Percentiles rank a stretch among this genome's conserved stretches.
These are phyloP conservation scores for Apiotrichum sp. DNA, from an alignment of 1,284 basidiomycete genomes.

Conservation along the genomic window DNA sequence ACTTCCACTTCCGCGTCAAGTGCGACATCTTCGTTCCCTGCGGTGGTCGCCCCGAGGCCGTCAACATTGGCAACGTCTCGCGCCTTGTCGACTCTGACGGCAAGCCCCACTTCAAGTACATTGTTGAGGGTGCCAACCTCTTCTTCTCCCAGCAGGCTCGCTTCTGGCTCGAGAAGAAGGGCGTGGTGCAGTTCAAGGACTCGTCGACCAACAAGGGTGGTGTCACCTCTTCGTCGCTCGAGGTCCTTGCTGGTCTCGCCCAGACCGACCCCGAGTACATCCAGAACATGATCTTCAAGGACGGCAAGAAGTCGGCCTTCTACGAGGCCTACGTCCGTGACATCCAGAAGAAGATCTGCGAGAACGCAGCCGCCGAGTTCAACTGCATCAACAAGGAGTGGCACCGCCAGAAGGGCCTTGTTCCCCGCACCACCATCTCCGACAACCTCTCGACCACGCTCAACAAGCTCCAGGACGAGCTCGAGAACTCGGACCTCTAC, in stretches of 20 bases:
- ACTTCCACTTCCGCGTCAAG: conserved; percentile 92
- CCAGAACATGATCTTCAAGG: conserved; percentile 89
- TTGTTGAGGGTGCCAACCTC: conserved; percentile 93
- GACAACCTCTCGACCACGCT: conserved; percentile 85
- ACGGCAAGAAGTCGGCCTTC: conserved; percentile 74
- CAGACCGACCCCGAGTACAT: conserved; percentile 77
- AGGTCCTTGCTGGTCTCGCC: conserved; percentile 87
- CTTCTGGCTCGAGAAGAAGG: conserved; percentile 86
- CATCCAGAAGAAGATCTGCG: conserved; percentile 80
- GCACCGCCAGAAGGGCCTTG: conserved; percentile 65
- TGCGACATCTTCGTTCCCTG: conserved; percentile 97
- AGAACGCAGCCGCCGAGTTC: conserved; percentile 92
- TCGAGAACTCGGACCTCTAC: conserved; percentile 85
- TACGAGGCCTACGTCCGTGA: conserved; percentile 90
- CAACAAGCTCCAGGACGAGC: conserved; percentile 80
- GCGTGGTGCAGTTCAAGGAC: conserved; percentile 92
- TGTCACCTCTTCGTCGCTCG: conserved; percentile 92
- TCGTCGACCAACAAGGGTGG: conserved; percentile 98
- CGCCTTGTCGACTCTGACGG: conserved; percentile 85
- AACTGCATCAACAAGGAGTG: conserved; percentile 88
- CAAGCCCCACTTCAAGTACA: conserved; percentile 95
- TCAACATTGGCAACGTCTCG: conserved; percentile 94
- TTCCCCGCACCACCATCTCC: conserved; percentile 82
- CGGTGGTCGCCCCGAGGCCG: conserved; percentile 74
- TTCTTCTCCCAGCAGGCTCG: conserved; percentile 97